These are phyloP conservation scores for Ganoderma boninense DNA, from an alignment of 1,284 basidiomycete genomes.

Conservation along the genomic window DNA sequence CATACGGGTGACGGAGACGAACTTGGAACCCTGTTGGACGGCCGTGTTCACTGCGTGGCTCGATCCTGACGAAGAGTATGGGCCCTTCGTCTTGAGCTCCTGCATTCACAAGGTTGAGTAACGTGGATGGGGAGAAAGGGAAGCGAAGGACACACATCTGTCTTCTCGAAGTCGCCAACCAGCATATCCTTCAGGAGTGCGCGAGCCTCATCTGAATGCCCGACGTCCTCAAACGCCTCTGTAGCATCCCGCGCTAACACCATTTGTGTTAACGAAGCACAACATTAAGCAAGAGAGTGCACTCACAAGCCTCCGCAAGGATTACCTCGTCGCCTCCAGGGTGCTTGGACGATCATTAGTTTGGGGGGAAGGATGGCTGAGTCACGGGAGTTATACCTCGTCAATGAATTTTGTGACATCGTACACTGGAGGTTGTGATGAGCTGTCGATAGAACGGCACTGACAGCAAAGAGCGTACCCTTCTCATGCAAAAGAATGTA, in stretches of 20 bases:
- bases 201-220: slow-evolving; percentile 98
- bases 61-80: slow-evolving; percentile 38
- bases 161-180: slow-evolving; percentile 82
- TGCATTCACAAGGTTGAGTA: slow-evolving; percentile 33
- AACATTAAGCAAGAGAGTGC: background rate
- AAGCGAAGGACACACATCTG: slow-evolving; percentile 56
- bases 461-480: slow-evolving; percentile 52
- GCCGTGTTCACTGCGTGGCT: slow-evolving; percentile 54
- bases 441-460: slow-evolving; percentile 44
- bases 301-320: slow-evolving; percentile 90
- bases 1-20: slow-evolving; percentile 37
- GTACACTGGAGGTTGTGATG: slow-evolving; percentile 76
- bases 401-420: slow-evolving; percentile 95
- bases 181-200: slow-evolving; percentile 83
- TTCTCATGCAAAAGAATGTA: slow-evolving; percentile 88
- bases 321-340: slow-evolving; percentile 98
- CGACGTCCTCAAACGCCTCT: slow-evolving; percentile 99
- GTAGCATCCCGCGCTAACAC: slow-evolving; percentile 88
- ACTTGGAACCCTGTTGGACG: slow-evolving; percentile 78
- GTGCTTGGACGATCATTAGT: slow-evolving; percentile 62
- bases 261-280: slow-evolving; percentile 19
- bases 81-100: slow-evolving; percentile 59
- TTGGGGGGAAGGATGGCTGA: background rate
- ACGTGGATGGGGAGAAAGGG: background rate
- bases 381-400: slow-evolving; percentile 70